phyloP scores from a whole-genome alignment of 768 basidiomycete genomes.

The Sarcomyxa edulis region DNA sequence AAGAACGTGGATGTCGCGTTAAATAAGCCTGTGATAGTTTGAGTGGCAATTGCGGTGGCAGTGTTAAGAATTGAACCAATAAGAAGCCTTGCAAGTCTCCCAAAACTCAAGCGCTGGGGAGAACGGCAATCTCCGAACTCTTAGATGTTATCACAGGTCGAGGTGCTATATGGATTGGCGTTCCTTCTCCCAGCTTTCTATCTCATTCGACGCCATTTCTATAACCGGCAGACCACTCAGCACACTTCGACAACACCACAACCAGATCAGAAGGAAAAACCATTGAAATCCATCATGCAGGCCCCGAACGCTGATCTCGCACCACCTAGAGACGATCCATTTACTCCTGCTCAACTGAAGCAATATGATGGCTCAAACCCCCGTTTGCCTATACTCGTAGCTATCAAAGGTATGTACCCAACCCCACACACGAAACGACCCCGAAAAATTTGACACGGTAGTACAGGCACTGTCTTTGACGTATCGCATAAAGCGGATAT shows the following conservation, averaged over 20 bases:
- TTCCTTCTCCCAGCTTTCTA: constrained; percentile 19
- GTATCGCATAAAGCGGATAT: constrained; percentile 82
- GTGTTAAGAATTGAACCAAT: too few species aligned
- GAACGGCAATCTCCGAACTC: too few species aligned
- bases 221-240: neutral
- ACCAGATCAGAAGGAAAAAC: constrained; percentile 22
- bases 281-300: constrained; percentile 67
- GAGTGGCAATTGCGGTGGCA: too few species aligned
- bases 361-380: constrained; percentile 65
- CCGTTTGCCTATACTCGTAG: constrained; percentile 76
- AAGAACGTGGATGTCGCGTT: too few species aligned
- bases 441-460: neutral
- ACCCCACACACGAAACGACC: too few species aligned
- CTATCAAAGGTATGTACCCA: constrained; percentile 74
- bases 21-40: too few species aligned
- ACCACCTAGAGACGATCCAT: constrained; percentile 76
- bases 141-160: constrained; percentile 12
- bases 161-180: constrained; percentile 20
- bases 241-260: constrained; percentile 7
- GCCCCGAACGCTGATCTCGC: constrained; percentile 51
- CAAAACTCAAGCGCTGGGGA: too few species aligned
- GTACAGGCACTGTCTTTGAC: constrained; percentile 81
- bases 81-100: too few species aligned
- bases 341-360: constrained; percentile 62
- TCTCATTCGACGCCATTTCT: constrained; percentile 16